Percentiles rank a stretch among this genome's conserved stretches.
These are phyloP conservation scores for Lasiosphaeria miniovina DNA, from an alignment of 495 filamentous ascomycete genomes.

Conservation along the genomic window DNA sequence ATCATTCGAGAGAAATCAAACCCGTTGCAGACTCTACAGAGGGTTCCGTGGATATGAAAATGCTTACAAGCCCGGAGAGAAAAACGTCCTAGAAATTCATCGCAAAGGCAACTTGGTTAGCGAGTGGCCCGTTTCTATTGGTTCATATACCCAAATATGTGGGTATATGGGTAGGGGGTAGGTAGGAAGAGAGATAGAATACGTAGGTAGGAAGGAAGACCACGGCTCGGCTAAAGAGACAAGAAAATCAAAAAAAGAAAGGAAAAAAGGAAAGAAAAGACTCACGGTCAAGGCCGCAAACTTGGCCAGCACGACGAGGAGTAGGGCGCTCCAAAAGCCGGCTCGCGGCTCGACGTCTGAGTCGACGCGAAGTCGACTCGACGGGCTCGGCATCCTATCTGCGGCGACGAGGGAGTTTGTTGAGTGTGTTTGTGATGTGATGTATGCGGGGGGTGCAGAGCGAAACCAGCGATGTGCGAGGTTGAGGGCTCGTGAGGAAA, in stretches of 20 bases:
- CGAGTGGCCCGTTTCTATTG: background rate
- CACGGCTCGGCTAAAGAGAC: too few species aligned
- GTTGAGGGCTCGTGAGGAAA: too few species aligned
- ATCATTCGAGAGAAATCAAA: background rate
- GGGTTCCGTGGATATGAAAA: background rate
- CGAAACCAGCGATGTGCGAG: too few species aligned
- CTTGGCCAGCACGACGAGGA: constrained; percentile 16
- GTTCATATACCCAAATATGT: too few species aligned
- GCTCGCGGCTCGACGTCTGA: background rate
- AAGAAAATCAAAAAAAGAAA: too few species aligned
- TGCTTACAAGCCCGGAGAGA: constrained; percentile 20
- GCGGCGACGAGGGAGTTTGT: too few species aligned
- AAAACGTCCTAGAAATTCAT: constrained; percentile 12
- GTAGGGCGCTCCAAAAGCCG: constrained; percentile 2
- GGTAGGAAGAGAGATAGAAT: too few species aligned
- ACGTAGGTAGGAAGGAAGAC: too few species aligned
- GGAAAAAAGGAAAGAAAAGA: background rate
- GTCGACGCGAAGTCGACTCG: background rate
- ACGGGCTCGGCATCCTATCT: background rate
- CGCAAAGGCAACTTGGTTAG: background rate
- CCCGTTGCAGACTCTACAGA: background rate
- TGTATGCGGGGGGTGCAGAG: too few species aligned
- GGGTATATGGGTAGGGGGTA: too few species aligned
- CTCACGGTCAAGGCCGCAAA: constrained; percentile 17
- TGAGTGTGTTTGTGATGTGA: too few species aligned